These are phyloP conservation scores for Eutypa lata DNA, from an alignment of 2,329 filamentous ascomycete genomes.

Conservation along the genomic window DNA sequence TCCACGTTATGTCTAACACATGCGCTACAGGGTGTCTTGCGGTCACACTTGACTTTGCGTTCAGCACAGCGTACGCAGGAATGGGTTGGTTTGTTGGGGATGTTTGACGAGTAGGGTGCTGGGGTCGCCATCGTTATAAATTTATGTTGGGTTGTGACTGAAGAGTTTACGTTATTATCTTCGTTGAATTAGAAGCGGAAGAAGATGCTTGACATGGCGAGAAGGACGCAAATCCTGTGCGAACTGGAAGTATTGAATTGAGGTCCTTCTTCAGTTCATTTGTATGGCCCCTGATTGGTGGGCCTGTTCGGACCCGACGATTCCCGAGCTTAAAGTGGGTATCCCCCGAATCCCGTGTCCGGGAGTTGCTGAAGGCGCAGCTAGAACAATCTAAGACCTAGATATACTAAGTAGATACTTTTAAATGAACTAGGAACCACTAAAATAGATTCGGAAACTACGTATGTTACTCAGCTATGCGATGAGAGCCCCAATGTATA, in stretches of 20 bases:
- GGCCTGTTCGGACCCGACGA: conserved; percentile 1
- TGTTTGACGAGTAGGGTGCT: not conserved
- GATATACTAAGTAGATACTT: too few species aligned
- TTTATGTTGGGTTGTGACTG: not conserved
- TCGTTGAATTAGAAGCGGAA: not conserved
- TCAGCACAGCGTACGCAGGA: conserved; percentile 18
- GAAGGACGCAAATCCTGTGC: not conserved
- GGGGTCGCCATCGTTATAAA: not conserved
- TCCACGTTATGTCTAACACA: conserved; percentile 25
- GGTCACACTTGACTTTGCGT: conserved; percentile 35
- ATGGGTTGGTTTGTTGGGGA: conserved; percentile 5
- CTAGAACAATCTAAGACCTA: too few species aligned
- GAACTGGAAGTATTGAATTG: not conserved
- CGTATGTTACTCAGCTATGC: too few species aligned
- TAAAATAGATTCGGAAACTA: too few species aligned
- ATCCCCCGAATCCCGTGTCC: too few species aligned
- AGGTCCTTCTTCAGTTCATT: not conserved
- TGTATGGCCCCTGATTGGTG: conserved; percentile 2
- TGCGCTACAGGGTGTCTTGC: conserved; percentile 31
- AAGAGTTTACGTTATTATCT: too few species aligned
- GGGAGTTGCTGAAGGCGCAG: too few species aligned
- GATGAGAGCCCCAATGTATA: too few species aligned
- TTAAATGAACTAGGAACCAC: too few species aligned
- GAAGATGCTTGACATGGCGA: not conserved
- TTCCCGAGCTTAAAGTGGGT: not conserved